phyloP scores from a whole-genome alignment of 2,329 filamentous ascomycete species.

The Sphaerulina vaccinii region DNA sequence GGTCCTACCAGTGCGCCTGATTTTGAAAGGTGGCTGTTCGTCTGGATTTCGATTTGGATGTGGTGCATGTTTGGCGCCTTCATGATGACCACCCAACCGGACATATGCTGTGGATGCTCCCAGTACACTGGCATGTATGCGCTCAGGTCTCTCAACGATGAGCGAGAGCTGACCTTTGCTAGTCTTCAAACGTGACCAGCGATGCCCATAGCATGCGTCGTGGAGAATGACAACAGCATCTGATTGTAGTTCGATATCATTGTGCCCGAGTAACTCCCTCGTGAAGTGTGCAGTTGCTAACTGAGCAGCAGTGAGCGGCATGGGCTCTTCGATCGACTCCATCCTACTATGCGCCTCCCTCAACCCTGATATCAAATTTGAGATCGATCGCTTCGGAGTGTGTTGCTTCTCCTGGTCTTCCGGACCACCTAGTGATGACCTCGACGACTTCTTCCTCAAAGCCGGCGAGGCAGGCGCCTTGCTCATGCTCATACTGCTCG shows the following conservation, averaged over 20 bases:
- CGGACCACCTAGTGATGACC: conserved; percentile 29
- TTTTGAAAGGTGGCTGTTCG: conserved; percentile 68
- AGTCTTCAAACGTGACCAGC: conserved; percentile 79
- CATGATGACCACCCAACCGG: conserved; percentile 77
- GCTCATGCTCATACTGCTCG: conserved; percentile 32
- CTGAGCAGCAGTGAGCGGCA: conserved; percentile 32
- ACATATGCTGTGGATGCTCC: conserved; percentile 88
- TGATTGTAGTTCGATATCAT: conserved; percentile 44
- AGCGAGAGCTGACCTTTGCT: conserved; percentile 68
- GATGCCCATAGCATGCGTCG: conserved; percentile 92
- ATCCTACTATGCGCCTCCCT: conserved; percentile 36
- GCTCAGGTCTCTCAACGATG: conserved; percentile 91
- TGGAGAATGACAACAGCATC: conserved; percentile 83
- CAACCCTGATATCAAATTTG: conserved; percentile 35
- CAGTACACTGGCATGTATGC: conserved; percentile 78
- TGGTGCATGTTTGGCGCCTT: conserved; percentile 66
- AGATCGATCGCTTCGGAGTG: conserved; percentile 38
- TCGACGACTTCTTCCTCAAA: conserved; percentile 27
- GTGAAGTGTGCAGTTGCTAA: conserved; percentile 59
- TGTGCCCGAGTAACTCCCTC: conserved; percentile 66
- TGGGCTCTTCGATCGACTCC: conserved; percentile 36
- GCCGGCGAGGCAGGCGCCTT: conserved; percentile 22
- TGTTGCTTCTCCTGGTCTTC: conserved; percentile 29
- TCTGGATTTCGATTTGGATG: conserved; percentile 59
- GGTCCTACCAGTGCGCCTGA: conserved; percentile 73